Percentiles rank a stretch among this genome's conserved stretches.
phyloP scores from a whole-genome alignment of 257 asterid genomes.

The Lithospermum erythrorhizon region DNA sequence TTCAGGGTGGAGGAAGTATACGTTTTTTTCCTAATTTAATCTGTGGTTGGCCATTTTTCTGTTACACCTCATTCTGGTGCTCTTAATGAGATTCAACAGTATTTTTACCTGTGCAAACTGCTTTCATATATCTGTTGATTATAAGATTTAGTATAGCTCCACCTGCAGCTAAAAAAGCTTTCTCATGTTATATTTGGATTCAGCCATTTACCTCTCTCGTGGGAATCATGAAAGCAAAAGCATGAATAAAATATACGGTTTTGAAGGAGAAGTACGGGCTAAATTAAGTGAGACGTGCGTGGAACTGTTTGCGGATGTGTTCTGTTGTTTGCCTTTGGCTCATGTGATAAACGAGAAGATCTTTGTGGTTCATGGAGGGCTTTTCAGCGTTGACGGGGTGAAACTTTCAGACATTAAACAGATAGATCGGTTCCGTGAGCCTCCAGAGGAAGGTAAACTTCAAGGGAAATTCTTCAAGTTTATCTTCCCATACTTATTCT shows the following conservation, averaged over 20 bases:
- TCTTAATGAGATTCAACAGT: too few species aligned
- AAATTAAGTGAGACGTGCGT: conserved; percentile 78
- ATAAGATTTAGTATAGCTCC: neutral
- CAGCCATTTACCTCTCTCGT: conserved; percentile 89
- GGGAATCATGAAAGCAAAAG: conserved; percentile 99
- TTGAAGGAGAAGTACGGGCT: conserved; percentile 97
- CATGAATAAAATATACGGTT: conserved; percentile 98
- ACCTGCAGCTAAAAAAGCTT: conserved; percentile 9
- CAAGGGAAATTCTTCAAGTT: conserved; percentile 4
- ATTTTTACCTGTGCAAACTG: too few species aligned
- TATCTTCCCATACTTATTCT: conserved; percentile 5
- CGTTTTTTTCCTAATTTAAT: too few species aligned
- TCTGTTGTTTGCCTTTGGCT: conserved; percentile 94
- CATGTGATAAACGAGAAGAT: conserved; percentile 75
- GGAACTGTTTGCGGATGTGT: conserved; percentile 95
- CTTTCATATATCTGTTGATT: too few species aligned
- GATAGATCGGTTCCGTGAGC: conserved; percentile 91
- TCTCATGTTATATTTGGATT: conserved; percentile 16
- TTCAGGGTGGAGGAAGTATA: too few species aligned
- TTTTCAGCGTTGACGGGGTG: conserved; percentile 95
- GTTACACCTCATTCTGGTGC: too few species aligned
- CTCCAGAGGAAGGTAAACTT: conserved; percentile 94
- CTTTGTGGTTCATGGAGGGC: conserved; percentile 98
- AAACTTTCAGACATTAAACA: conserved; percentile 82
- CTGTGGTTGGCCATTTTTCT: too few species aligned